These are phyloP conservation scores for Physocladia obscura DNA, from an alignment of 192 early-diverging fungal species.

Conservation along the genomic window DNA sequence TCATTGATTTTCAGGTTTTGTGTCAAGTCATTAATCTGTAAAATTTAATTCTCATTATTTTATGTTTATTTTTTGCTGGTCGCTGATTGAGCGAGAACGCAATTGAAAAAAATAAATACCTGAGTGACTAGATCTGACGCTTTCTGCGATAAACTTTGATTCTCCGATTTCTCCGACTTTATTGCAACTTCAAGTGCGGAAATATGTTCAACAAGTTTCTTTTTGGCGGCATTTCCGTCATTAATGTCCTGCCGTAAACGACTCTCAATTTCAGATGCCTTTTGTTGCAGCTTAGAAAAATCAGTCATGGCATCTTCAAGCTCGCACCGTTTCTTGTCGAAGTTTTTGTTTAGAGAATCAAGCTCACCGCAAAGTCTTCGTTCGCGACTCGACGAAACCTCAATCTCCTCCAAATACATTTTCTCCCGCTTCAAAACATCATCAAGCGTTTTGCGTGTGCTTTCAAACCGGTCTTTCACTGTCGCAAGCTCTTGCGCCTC, in stretches of 20 bases:
- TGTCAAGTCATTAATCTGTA: constrained; percentile 25
- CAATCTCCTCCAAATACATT: constrained; percentile 45
- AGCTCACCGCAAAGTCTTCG: constrained; percentile 42
- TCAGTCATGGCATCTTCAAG: constrained; percentile 27
- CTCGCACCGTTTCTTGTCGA: constrained; percentile 26
- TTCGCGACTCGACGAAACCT: constrained; percentile 30
- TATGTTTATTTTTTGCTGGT: neutral
- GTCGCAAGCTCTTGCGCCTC: constrained; percentile 32
- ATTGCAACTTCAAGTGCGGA: neutral
- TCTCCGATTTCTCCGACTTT: no score
- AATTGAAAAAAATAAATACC: no score
- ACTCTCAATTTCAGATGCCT: constrained; percentile 31
- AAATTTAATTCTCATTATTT: no score
- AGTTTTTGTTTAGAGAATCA: constrained; percentile 30
- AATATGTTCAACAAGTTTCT: neutral
- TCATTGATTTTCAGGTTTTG: constrained; percentile 6
- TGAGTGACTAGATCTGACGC: neutral
- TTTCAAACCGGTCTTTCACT: constrained; percentile 20
- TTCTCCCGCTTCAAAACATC: constrained; percentile 36
- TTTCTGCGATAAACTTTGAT: no score
- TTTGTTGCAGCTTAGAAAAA: constrained; percentile 26
- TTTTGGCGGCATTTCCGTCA: neutral
- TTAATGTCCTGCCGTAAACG: constrained; percentile 37
- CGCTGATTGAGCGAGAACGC: no score
- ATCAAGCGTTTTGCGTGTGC: constrained; percentile 30